These are phyloP conservation scores for Candida golubevii DNA, from an alignment of 805 yeast species.

Conservation along the genomic window DNA sequence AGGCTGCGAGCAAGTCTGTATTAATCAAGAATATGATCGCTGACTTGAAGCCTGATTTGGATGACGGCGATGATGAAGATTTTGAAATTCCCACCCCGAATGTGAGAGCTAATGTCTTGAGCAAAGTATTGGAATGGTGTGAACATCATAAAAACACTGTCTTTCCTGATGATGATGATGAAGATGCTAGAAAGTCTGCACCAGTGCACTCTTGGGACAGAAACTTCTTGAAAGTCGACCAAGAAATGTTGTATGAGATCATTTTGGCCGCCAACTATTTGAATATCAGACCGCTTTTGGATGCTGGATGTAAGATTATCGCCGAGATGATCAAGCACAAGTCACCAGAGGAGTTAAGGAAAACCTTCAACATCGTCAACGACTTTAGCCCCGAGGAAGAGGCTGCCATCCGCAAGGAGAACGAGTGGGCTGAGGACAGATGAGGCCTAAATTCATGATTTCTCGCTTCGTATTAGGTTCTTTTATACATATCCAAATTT, in stretches of 20 bases:
- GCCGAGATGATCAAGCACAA: slow-evolving; percentile 83
- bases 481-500: too few species aligned
- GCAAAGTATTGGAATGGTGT: slow-evolving; percentile 94
- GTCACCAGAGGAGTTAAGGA: slow-evolving; percentile 75
- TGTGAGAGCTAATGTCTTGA: slow-evolving; percentile 80
- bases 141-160: slow-evolving; percentile 83
- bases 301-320: slow-evolving; percentile 75
- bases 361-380: slow-evolving; percentile 74
- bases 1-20: slow-evolving; percentile 82
- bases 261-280: slow-evolving; percentile 77
- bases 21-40: slow-evolving; percentile 82
- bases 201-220: slow-evolving; percentile 96
- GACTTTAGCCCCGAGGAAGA: slow-evolving; percentile 86
- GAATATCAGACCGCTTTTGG: slow-evolving; percentile 69
- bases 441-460: slow-evolving; percentile 17
- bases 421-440: slow-evolving; percentile 90
- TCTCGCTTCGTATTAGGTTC: too few species aligned
- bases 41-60: slow-evolving; percentile 60
- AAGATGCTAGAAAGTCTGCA: slow-evolving; percentile 79
- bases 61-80: slow-evolving; percentile 49
- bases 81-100: slow-evolving; percentile 86
- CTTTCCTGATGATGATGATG: slow-evolving; percentile 76
- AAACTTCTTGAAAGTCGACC: slow-evolving; percentile 90
- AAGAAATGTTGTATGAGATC: slow-evolving; percentile 79
- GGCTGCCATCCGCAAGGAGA: slow-evolving; percentile 81